Conservation (phyloP, 106 monocot species). For the Dendrobium catenatum region DNA sequence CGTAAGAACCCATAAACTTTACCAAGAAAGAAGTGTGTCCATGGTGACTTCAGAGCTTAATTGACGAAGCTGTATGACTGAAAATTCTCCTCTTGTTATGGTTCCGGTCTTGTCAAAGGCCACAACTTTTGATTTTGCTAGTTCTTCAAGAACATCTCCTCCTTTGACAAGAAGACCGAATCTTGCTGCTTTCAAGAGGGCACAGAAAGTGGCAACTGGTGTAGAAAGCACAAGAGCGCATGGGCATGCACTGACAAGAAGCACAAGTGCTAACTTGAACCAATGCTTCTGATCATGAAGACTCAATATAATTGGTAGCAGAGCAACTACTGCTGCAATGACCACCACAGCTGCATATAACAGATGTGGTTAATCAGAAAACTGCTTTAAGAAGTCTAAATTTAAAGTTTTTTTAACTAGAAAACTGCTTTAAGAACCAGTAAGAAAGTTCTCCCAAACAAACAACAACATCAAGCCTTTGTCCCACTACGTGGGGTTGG, state of each 20-base stretch:
- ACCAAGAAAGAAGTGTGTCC: slow-evolving; percentile 76
- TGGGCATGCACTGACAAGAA: slow-evolving; percentile 92
- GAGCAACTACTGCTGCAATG: slow-evolving; percentile 50
- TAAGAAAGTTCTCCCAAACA: no score
- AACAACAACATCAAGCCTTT: no score
- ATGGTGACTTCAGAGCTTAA: slow-evolving; percentile 23
- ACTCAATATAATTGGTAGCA: slow-evolving; percentile 34
- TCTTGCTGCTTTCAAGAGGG: slow-evolving; percentile 62
- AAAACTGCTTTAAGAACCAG: no score
- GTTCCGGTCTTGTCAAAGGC: slow-evolving; percentile 99
- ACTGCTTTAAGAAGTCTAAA: no score
- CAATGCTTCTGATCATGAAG: slow-evolving; percentile 45
- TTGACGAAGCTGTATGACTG: slow-evolving; percentile 41
- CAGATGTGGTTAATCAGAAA: not conserved
- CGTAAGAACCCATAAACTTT: slow-evolving; percentile 2
- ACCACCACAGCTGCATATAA: slow-evolving; percentile 61
- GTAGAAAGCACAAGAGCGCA: slow-evolving; percentile 94
- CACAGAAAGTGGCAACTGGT: slow-evolving; percentile 91
- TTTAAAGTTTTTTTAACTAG: no score
- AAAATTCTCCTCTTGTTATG: slow-evolving; percentile 85
- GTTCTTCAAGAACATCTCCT: slow-evolving; percentile 77
- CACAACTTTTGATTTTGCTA: slow-evolving; percentile 60
- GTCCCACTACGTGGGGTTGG: no score
- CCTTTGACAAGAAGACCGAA: slow-evolving; percentile 84
- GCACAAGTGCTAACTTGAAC: slow-evolving; percentile 73